phyloP scores from a whole-genome alignment of 352 stramenopile genomes.

The Phytophthora megakarya region DNA sequence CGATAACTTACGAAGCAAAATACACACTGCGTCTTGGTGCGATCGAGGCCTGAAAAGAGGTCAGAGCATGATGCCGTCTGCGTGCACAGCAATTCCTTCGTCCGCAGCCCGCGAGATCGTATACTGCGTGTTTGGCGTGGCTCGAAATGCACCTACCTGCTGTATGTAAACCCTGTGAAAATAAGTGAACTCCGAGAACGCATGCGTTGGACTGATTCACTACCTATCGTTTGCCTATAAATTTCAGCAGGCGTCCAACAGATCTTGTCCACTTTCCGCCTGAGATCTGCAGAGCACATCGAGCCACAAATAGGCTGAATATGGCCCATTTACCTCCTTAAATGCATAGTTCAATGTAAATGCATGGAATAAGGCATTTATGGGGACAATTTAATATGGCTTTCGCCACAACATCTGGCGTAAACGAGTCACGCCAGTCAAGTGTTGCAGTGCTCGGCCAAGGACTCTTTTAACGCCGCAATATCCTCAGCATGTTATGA shows the following conservation, averaged over 20 bases:
- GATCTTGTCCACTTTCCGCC: conserved; percentile 33
- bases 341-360: neutral
- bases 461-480: no score
- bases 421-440: conserved; percentile 24
- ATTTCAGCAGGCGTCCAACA: conserved; percentile 17
- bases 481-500: no score
- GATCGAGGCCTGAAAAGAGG: neutral
- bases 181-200: neutral
- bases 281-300: conserved; percentile 24
- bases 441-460: conserved; percentile 10
- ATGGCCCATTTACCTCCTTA: neutral
- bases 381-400: neutral
- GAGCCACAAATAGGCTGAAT: conserved; percentile 3
- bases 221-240: conserved; percentile 15
- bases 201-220: conserved; percentile 19
- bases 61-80: neutral
- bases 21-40: conserved; percentile 1
- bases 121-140: conserved; percentile 3
- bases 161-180: conserved; percentile 5
- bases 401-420: neutral
- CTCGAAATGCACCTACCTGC: neutral
- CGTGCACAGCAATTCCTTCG: neutral
- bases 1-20: conserved; percentile 14
- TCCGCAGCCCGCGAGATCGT: neutral
- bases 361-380: neutral